A percentile compares a stretch with the other conserved stretches of the same genome.
phyloP scores from a whole-genome alignment of 768 basidiomycete genomes.

The Pholiota molesta region DNA sequence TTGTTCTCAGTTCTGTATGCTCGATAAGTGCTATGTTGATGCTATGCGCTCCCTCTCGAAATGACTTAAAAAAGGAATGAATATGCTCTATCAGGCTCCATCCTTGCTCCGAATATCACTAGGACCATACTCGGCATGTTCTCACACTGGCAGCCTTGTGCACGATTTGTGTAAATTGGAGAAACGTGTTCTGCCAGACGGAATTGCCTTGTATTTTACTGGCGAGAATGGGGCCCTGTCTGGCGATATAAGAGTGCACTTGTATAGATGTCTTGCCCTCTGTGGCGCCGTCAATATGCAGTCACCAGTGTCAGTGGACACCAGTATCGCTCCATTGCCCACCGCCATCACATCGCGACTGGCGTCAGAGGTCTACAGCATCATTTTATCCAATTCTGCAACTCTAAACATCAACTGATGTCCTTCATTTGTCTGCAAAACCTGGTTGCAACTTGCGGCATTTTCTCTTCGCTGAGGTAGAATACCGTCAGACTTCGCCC shows the following conservation, averaged over 20 bases:
- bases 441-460: slow-evolving; percentile 36
- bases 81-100: neutral
- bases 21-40: too few species aligned
- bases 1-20: too few species aligned
- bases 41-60: too few species aligned
- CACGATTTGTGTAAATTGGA: neutral
- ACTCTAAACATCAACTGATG: slow-evolving; percentile 28
- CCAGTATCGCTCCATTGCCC: slow-evolving; percentile 18
- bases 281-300: slow-evolving; percentile 1
- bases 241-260: neutral
- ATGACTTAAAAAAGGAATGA: neutral
- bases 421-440: slow-evolving; percentile 34
- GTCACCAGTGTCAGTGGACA: neutral
- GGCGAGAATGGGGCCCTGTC: neutral
- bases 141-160: too few species aligned
- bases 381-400: slow-evolving; percentile 31
- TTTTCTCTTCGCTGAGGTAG: slow-evolving; percentile 35
- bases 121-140: neutral
- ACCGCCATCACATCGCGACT: slow-evolving; percentile 28
- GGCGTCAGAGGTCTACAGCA: slow-evolving; percentile 35
- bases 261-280: neutral
- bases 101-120: neutral
- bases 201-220: slow-evolving; percentile 4
- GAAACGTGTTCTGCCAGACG: neutral
- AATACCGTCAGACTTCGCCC: slow-evolving; percentile 29